Evolutionary conservation across 2,329 filamentous ascomycete species (phyloP), one percentile per base, ranked within the genome.

Genomic region (Aspergillus hortae): DNA sequence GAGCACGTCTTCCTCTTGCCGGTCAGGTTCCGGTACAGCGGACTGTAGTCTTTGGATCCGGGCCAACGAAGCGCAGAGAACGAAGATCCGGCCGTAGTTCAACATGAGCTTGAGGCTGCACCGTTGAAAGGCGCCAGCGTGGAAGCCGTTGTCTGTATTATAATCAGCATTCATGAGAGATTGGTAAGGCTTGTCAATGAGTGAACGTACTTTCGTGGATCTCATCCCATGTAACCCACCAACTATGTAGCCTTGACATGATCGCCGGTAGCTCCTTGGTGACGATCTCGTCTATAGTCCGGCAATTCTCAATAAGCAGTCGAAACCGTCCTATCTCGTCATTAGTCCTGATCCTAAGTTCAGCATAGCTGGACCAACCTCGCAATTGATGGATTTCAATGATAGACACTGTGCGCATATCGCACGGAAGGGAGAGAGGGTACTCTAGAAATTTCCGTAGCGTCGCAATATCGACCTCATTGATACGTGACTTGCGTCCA

Each of bases 341-440:
- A 2, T 38, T 38, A 30, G 27, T 11, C 3, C 27, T 3, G 7
- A 2, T 30, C 27, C 1, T 30, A 30, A 11, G 27, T 11, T 30
- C 27, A 30, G 7, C 27, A 11, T 30, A 11, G 9, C 10, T 30
- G 10, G 27, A 7, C 2, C 51, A 6, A 67, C 65, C 65, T 56
- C 67, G 66, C 17, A 69, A 62, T 47, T 70, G 67, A 58, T 70
- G 67, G 36, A 69, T 51, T 33, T 70, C 67, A 38, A 70, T 68
- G 2, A 70, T 67, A 7, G 57, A 67, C 3, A 70, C 62, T 4
- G 67, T 69, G 2, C 67, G 60, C 65, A 70, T 64, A 51, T 70
- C 67, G 46, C 61, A 62, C 0, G 66, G 66, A 4, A 70, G 54
- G 2, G 67, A 69, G 1, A 70, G 64, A 3, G 67, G 67, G 49